A percentile compares a stretch with the other conserved stretches of the same genome.
phyloP scores from a whole-genome alignment of 2,329 filamentous ascomycete genomes.

The Beauveria caledonica region DNA sequence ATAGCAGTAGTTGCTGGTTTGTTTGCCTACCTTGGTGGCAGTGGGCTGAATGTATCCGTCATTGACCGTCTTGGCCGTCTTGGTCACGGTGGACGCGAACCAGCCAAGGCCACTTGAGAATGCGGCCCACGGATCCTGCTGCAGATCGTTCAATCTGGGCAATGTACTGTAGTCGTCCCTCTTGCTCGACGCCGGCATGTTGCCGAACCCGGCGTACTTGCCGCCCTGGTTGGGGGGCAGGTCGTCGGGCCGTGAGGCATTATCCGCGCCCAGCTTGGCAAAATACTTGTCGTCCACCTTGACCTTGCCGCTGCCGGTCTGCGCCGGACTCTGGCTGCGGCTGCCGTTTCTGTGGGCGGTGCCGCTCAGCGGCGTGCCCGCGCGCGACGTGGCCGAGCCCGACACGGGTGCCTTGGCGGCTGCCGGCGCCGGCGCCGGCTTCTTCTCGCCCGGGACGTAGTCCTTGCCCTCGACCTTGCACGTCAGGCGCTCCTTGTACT shows the following conservation, averaged over 20 bases:
- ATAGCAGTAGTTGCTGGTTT: no score
- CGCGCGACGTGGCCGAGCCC: slow-evolving; percentile 23
- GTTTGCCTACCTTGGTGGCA: slow-evolving; percentile 62
- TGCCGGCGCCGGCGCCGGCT: slow-evolving; percentile 23
- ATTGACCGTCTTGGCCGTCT: slow-evolving; percentile 86
- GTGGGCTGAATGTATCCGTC: slow-evolving; percentile 89
- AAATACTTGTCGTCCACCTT: slow-evolving; percentile 85
- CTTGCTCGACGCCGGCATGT: slow-evolving; percentile 51
- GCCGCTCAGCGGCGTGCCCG: slow-evolving; percentile 29
- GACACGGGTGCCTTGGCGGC: slow-evolving; percentile 16
- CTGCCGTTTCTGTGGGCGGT: slow-evolving; percentile 34
- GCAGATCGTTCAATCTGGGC: slow-evolving; percentile 76
- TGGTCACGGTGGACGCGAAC: slow-evolving; percentile 80
- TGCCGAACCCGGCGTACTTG: slow-evolving; percentile 88
- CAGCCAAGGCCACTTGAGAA: slow-evolving; percentile 90
- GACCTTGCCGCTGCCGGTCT: slow-evolving; percentile 37
- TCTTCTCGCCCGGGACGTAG: slow-evolving; percentile 68
- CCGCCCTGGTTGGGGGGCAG: slow-evolving; percentile 85
- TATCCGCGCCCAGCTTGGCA: slow-evolving; percentile 72
- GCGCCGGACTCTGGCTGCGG: slow-evolving; percentile 31
- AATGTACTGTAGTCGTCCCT: slow-evolving; percentile 36
- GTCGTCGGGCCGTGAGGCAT: slow-evolving; percentile 64
- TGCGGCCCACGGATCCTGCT: slow-evolving; percentile 82
- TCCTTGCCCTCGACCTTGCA: slow-evolving; percentile 83
- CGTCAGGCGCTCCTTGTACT: slow-evolving; percentile 85